Evolutionary conservation across 371 early-diverging fungal species (phyloP).

Genomic region (Zychaea mexicana): DNA sequence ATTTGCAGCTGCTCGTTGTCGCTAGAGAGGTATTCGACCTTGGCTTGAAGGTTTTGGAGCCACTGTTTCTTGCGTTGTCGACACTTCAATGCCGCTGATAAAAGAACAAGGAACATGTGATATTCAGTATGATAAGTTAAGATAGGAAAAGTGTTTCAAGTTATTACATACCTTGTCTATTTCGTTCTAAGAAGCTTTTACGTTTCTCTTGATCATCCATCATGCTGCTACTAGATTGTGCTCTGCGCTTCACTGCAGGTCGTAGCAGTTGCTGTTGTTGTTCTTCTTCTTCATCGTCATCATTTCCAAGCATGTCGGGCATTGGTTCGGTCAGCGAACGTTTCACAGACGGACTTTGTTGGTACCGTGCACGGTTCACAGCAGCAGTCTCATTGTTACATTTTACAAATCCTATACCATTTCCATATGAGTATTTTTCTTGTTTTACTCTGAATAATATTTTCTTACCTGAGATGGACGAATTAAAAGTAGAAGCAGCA

Average conservation of each 20-base stretch:
- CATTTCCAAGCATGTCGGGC: not conserved
- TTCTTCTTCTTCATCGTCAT: not conserved
- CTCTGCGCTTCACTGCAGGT: not conserved
- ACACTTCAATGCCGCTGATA: slow-evolving; percentile 67
- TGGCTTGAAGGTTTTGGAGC: slow-evolving; percentile 58
- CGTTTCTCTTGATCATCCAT: slow-evolving; percentile 68
- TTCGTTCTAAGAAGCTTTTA: slow-evolving; percentile 80
- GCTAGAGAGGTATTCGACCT: slow-evolving; percentile 49
- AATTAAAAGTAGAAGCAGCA: not conserved
- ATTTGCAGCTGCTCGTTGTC: slow-evolving; percentile 56
- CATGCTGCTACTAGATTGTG: not conserved
- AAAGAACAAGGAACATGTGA: not conserved
- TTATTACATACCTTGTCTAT: slow-evolving; percentile 67
- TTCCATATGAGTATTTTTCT: too few relatives aligned
- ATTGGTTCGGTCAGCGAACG: not conserved
- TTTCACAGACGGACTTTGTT: slow-evolving; percentile 12
- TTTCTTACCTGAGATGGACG: slow-evolving; percentile 1
- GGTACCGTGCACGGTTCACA: slow-evolving; percentile 3
- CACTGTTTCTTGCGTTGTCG: slow-evolving; percentile 73
- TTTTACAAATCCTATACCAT: not conserved
- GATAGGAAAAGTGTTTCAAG: too few relatives aligned
- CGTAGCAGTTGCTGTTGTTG: not conserved
- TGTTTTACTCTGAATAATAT: not conserved
- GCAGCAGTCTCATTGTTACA: not conserved
- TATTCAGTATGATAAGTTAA: not conserved